Base-by-base conservation (phyloP, 176 grass and related monocot species). In the Zea luxurians region DNA sequence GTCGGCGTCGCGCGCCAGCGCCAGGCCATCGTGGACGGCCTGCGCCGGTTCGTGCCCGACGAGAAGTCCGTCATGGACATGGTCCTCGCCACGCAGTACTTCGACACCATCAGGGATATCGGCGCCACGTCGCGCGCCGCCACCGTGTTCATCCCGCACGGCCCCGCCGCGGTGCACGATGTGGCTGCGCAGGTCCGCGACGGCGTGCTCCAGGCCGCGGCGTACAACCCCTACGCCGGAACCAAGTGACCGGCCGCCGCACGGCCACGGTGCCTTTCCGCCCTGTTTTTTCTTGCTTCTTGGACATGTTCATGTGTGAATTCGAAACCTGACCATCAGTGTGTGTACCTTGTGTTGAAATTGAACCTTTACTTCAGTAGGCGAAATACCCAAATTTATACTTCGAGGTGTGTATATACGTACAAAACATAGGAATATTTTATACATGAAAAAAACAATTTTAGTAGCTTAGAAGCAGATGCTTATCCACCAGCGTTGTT, bases 61-160 rank as follows among this genome's bases (percentile, higher is more conserved):
- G 80, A 80, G n/a, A 84, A 84, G 80, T 72, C 83, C 57, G 81
- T 91, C 58, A 87, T 84, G 80, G 84, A 91, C 57, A 87, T 83
- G 84, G 84, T 90, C 1, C 84, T 91, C 68, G 70, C 86, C 66
- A 83, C 80, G 8, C 88, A 87, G 69, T 91, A 91, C 81, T 91
- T 87, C 53, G 84, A 91, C 68, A 87, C 84, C 80, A 90, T 90
- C 75, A 50, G 68, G 44, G 84, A 91, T 27, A 77, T 87, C 34
- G 84, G 71, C 18, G 76, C 84, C 66, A 8, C 76, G 5, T 84
- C 84, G 2, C 48, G 74, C 61, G 66, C 89, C 11, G 69, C 84
- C 61, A 52, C 84, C 0, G 76, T 91, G 1, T 91, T 91, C 84
- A 84, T 91, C 71, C 89, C 84, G n/a, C 81, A 87, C 63, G 84